These are phyloP conservation scores for Epichloe sibirici DNA, from an alignment of 2,329 filamentous ascomycete species.

Conservation along the genomic window DNA sequence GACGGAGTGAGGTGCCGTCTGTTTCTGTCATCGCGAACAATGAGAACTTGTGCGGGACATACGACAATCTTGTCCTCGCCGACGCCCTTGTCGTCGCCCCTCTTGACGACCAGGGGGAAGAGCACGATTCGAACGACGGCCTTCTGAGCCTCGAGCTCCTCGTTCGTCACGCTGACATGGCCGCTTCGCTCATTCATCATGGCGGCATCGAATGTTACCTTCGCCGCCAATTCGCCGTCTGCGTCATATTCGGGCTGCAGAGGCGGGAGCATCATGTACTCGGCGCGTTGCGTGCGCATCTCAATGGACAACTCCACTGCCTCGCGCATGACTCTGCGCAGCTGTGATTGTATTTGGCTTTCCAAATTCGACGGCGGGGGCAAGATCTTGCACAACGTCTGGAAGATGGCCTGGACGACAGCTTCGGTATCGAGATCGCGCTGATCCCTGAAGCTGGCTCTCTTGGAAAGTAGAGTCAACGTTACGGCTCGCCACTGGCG, in stretches of 20 bases:
- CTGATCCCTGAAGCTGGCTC: slow-evolving; percentile 69
- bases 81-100: slow-evolving; percentile 75
- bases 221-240: slow-evolving; percentile 77
- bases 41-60: slow-evolving; percentile 84
- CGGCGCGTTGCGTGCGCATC: slow-evolving; percentile 92
- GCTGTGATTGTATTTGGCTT: slow-evolving; percentile 66
- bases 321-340: slow-evolving; percentile 76
- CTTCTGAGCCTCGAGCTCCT: slow-evolving; percentile 64
- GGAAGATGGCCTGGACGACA: slow-evolving; percentile 76
- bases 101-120: slow-evolving; percentile 93
- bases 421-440: slow-evolving; percentile 86
- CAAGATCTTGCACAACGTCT: slow-evolving; percentile 70
- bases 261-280: slow-evolving; percentile 97
- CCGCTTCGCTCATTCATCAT: slow-evolving; percentile 90
- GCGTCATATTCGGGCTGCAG: slow-evolving; percentile 90
- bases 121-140: slow-evolving; percentile 83
- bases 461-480: slow-evolving; percentile 72
- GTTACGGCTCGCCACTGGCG: slow-evolving; percentile 96
- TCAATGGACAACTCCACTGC: slow-evolving; percentile 87
- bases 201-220: slow-evolving; percentile 81
- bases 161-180: slow-evolving; percentile 46
- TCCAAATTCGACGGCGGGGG: slow-evolving; percentile 76
- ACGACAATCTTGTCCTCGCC: slow-evolving; percentile 94
- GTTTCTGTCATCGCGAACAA: slow-evolving; percentile 43
- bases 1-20: slow-evolving; percentile 30